A percentile compares a stretch with the other conserved stretches of the same genome.
These are phyloP conservation scores for Rhytidiadelphus loreus DNA, from an alignment of 225 moss, liverwort and hornwort genomes.

Conservation along the genomic window DNA sequence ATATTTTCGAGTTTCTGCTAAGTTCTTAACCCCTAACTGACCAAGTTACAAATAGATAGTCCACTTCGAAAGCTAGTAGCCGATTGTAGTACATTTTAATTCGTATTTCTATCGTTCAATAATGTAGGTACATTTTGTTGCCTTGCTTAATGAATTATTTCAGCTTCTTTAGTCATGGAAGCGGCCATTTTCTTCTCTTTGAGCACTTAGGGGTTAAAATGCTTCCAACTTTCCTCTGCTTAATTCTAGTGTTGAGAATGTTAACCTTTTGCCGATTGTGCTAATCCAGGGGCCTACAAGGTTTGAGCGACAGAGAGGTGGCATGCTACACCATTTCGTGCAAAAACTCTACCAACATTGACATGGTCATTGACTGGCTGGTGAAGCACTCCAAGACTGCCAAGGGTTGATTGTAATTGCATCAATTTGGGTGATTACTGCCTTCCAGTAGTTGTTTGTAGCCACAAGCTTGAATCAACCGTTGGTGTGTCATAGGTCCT, in stretches of 20 bases:
- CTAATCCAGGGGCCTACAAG: slow-evolving; percentile 56
- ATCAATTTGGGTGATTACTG: background rate
- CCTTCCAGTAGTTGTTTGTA: slow-evolving; percentile 2
- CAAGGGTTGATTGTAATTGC: slow-evolving; percentile 64
- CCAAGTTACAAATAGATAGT: background rate
- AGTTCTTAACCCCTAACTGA: background rate
- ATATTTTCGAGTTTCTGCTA: background rate
- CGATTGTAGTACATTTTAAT: background rate
- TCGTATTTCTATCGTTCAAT: background rate
- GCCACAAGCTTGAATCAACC: slow-evolving; percentile 2
- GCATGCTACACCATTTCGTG: slow-evolving; percentile 92
- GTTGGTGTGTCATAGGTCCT: slow-evolving; percentile 11
- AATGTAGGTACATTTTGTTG: background rate
- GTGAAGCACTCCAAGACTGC: slow-evolving; percentile 97
- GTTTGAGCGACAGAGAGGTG: slow-evolving; percentile 78
- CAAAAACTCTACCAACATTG: slow-evolving; percentile 94
- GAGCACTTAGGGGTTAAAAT: too few relatives aligned
- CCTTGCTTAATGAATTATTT: background rate
- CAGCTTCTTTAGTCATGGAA: background rate
- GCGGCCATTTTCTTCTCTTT: background rate
- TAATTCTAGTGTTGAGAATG: background rate
- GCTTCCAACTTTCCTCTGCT: background rate
- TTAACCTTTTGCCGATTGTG: background rate
- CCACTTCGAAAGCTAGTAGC: background rate
- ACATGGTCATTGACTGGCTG: slow-evolving; percentile 91